Evolutionary conservation across 2,329 filamentous ascomycete species (phyloP), one percentile per base, ranked within the genome.

Genomic region (Endothia cerciana): DNA sequence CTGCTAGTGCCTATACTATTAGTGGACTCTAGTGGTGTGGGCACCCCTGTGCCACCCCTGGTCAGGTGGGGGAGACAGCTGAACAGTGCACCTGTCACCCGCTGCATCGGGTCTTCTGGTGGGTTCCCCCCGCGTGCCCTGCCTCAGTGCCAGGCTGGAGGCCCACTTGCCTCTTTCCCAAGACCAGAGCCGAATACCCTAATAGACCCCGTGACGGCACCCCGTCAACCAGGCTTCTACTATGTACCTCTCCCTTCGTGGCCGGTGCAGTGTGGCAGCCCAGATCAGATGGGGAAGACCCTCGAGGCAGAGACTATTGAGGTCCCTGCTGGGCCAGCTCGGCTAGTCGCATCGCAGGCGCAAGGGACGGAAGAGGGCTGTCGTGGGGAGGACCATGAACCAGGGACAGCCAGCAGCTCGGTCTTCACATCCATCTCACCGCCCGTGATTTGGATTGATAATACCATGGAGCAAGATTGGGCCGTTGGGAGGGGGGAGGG

Each of bases 1-100:
- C 58, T 58, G 63, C 62, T 59, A 33, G 10, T 36, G 33, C 45
- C 11, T 33, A 6, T 19, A 28, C 28, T 10, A 36, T 10, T 36
- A 36, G 6, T 36, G 33, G 33, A 7, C 13, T 28, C 22, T 4
- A 49, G 45, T 22, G 45, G 60, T 62, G n/a, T 11, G 8, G 41
- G 40, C 43, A 49, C 1, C 51, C 41, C 51, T 43, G 49, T 40
- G 41, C 41, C 33, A 38, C 30, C 56, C 61, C 62, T 55, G 65
- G 63, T 55, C 65, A 66, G 41, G 57, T 59, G 58, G 15, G 58
- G 36, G 51, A 55, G 43, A 61, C 65, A 67, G 65, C 65, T 67
- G 65, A 55, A 64, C 65, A 64, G 49, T 62, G 63, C 65, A 60
- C 65, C 65, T 66, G 65, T 56, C 61, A 17, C 17, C 65, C 61